Evolutionary conservation across 495 filamentous ascomycete species (phyloP), one percentile per base, ranked within the genome.

Genomic region (Aspergillus carlsbadensis): DNA sequence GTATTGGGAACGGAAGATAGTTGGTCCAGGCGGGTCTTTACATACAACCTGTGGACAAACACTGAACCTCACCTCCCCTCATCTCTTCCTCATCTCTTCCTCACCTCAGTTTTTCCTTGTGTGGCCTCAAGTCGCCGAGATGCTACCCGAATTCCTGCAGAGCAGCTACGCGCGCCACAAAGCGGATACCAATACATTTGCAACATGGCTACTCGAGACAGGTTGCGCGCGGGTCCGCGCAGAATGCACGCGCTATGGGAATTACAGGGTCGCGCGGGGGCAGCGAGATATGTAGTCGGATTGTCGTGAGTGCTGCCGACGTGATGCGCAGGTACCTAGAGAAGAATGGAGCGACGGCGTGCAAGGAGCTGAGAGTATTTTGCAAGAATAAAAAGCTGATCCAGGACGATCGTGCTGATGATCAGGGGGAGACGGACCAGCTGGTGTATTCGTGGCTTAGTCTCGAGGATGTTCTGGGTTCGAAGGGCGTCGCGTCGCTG

Each of bases 161-260:
- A 71, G 69, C 45, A 72, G 63, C 24, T 81, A 80, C 59, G 61
- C 61, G 10, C 69, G 68, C 53, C 82, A 81, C 59, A 81, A 81
- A 59, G 61, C 64, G 29, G 80, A 83, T 54, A 80, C 76, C 10
- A 67, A 77, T 49, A n/a, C n/a, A n/a, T n/a, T n/a, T n/a, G n/a
- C n/a, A n/a, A n/a, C n/a, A n/a, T n/a, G n/a, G n/a, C n/a, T n/a
- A n/a, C n/a, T n/a, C n/a, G n/a, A n/a, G n/a, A n/a, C 68, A 68
- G 37, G 56, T 66, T 52, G 63, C 63, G 43, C 41, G 29, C 59
- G 65, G 63, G 43, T 68, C 65, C 35, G 65, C 59, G 13, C 42
- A 65, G 52, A 52, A 21, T 55, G 58, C 53, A 35, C 52, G 49
- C 43, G 53, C 5, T 11, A 40, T 68, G 57, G 63, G 62, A 57